phyloP scores from a whole-genome alignment of 805 yeast genomes.

The Yamadazyma paraphyllophila region DNA sequence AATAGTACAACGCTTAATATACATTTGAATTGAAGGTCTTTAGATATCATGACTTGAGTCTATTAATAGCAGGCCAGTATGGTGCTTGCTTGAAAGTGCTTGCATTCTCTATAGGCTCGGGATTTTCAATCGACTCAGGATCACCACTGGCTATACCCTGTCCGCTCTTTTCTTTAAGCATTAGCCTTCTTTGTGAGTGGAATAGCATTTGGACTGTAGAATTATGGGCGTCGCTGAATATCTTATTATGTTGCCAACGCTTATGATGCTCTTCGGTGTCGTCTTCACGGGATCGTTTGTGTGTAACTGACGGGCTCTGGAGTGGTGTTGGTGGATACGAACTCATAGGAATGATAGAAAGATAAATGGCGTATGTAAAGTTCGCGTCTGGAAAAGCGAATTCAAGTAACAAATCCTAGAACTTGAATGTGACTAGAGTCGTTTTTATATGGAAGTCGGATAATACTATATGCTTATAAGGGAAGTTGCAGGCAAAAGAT shows the following conservation, averaged over 20 bases:
- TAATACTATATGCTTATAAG: too few relatives aligned
- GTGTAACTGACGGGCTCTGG: conserved; percentile 1
- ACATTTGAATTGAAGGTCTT: too few relatives aligned
- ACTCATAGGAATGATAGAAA: neutral
- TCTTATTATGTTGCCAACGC: conserved; percentile 14
- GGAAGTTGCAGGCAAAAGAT: too few relatives aligned
- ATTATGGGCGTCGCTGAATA: conserved; percentile 12
- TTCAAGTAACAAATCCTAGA: too few relatives aligned
- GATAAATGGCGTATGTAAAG: neutral
- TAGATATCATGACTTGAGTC: neutral
- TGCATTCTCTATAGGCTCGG: neutral
- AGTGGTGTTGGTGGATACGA: conserved; percentile 5
- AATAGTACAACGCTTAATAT: neutral
- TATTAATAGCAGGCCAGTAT: conserved; percentile 14
- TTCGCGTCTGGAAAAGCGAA: neutral
- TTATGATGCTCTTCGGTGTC: conserved; percentile 2
- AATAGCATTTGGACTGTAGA: conserved; percentile 14
- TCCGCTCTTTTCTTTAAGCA: neutral
- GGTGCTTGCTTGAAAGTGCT: conserved; percentile 11
- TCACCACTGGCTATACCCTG: neutral
- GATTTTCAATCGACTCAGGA: neutral
- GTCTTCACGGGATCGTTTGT: conserved; percentile 5
- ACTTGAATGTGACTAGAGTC: too few relatives aligned
- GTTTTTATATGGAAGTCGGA: too few relatives aligned
- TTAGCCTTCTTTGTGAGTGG: conserved; percentile 11